Base-by-base conservation (phyloP, 805 yeast species). In the Debaryomyces hansenii region DNA sequence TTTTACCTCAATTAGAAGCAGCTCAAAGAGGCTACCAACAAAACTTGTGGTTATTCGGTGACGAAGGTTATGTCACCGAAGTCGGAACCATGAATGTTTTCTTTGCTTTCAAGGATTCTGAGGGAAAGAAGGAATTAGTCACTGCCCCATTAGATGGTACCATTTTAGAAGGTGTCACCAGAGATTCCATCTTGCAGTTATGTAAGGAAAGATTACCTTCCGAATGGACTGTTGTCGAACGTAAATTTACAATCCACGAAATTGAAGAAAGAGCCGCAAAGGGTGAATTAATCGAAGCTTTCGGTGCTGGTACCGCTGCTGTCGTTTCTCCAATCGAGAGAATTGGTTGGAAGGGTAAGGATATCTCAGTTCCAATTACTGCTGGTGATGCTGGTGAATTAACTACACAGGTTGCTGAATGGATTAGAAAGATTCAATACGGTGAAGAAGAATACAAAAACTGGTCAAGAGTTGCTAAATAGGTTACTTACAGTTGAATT, bases 101-200 rank as follows among this genome's bases (percentile, higher is more conserved):
- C 74, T 84, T 87, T 59, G 97, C 83, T 29, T 89, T 92, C 77
- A 73, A 85, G 67, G 80, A 87, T 66, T 64, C 79, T n/a, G 78
- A 85, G 32, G 97, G 96, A 49, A 87, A 84, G 70, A 87, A 87
- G 63, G 98, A 92, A 74, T 79, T 92, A 56, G 96, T 82, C 41
- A 92, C 99, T 52, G 96, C 97, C 53, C 98, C 99, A 51, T 77
- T 94, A 56, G 98, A 94, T 62, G 99, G 99, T 56, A 92, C 97
- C 52, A 92, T 92, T 60, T 81, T 92, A 60, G 96, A 89, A 67
- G 99, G 99, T 75, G 95, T 92, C 59, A 90, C 97, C 42, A 84
- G 99, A 74, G 96, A 87, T 65, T 90, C 97, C 11, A 78, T 92
- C 48, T 75, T 92, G 56, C 72, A 77, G 35, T 77, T 92, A 51